Conservation (phyloP, 805 yeast genomes). For the Saccharomyces eubayanus region DNA sequence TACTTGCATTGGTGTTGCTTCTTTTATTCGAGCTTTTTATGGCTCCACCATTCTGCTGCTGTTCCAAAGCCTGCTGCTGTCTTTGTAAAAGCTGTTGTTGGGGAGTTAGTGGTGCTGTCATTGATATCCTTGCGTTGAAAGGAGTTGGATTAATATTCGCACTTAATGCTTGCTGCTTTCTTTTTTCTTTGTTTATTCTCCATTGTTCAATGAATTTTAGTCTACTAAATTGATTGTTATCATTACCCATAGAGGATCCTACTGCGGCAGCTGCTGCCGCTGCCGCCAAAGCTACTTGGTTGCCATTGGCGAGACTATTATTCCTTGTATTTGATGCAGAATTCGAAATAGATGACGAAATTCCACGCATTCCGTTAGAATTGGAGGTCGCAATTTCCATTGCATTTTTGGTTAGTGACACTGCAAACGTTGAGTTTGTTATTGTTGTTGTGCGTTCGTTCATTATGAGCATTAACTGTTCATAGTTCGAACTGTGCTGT, state of each 20-base stretch:
- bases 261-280: conserved; percentile 37
- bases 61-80: conserved; percentile 27
- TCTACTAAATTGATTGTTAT: conserved; percentile 65
- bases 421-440: conserved; percentile 35
- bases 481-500: conserved; percentile 79
- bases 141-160: conserved; percentile 7
- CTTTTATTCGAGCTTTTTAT: conserved; percentile 7
- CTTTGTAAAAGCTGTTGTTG: conserved; percentile 28
- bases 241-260: conserved; percentile 25
- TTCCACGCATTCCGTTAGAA: background rate
- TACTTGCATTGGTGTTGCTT: conserved; percentile 2
- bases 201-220: conserved; percentile 82
- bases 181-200: conserved; percentile 55
- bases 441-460: conserved; percentile 38
- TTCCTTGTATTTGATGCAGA: conserved; percentile 2
- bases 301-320: conserved; percentile 16
- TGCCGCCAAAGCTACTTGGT: conserved; percentile 30
- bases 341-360: conserved; percentile 2
- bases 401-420: conserved; percentile 29
- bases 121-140: conserved; percentile 28
- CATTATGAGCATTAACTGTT: conserved; percentile 75
- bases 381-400: conserved; percentile 12
- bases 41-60: conserved; percentile 11
- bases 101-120: conserved; percentile 23
- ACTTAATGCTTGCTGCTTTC: conserved; percentile 36